Base-by-base conservation (phyloP, 371 early-diverging fungal genomes). In the Mortierella sp. region DNA sequence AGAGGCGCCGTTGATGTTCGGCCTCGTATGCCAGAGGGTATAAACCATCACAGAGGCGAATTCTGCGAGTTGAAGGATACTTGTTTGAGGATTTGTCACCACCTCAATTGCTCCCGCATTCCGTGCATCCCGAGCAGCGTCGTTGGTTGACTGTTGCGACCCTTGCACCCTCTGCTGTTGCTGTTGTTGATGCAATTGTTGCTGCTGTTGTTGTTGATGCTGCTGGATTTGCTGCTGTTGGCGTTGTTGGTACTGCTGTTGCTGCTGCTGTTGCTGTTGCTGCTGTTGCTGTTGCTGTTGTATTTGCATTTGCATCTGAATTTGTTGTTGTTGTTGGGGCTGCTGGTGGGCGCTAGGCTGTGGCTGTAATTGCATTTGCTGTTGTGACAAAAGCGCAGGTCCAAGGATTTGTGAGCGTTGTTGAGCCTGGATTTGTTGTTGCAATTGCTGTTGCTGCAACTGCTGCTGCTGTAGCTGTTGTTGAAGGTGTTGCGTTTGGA, bases 21-120 rank as follows among this genome's bases (percentile, higher is more conserved):
- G 87, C 69, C 92, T 83, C 11, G 91, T 90, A 82, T 92, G 92
- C 93, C 93, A 93, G 85, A 93, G 91, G 77, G 91, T 87, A 89
- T 91, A 91, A 3, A 92, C 91, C 91, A 93, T 92, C 46, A 90
- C 90, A 31, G 93, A 91, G n/a, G 91, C 91, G 78, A 93, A 93
- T 73, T 93, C 92, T 26, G 92, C 92, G 44, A 91, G 82, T 83
- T 91, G 89, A 34, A 89, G 71, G 37, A 88, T 83, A 53, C 74
- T 88, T 21, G 82, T 81, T 37, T 78, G 75, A 24, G 77, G 77
- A 57, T 73, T 73, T 21, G 77, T 81, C 50, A 76, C 76, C 9
- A 80, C 54, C 69, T 78, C 78, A 13, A 78, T 78, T 9, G 78
- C 67, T 46, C 73, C 82, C 16, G 78, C 69, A 19, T 75, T 79